Evolutionary conservation across 345 rosid species (phyloP).

Genomic region (Zanthoxylum bungeanum): DNA sequence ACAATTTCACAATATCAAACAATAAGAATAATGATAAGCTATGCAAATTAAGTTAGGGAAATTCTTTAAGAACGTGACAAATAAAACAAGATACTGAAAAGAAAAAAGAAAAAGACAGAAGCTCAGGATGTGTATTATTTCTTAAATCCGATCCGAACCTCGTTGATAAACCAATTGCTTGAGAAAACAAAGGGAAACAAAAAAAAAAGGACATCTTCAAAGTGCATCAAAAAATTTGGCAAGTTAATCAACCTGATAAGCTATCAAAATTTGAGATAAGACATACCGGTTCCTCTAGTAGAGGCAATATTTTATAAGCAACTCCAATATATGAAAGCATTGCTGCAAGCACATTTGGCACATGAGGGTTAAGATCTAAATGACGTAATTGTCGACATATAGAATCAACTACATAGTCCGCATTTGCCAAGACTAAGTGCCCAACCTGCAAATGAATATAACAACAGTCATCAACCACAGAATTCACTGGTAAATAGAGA

Average conservation of each 20-base stretch:
- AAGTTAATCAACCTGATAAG: conserved; percentile 1
- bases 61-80: background rate
- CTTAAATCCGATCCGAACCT: background rate
- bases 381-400: conserved; percentile 86
- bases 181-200: background rate
- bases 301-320: conserved; percentile 70
- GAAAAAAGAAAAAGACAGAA: background rate
- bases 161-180: background rate
- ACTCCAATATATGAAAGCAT: conserved; percentile 93
- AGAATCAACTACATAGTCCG: conserved; percentile 88
- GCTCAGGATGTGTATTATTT: background rate
- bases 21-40: conserved; percentile 2
- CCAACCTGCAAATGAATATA: conserved; percentile 59
- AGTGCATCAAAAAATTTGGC: background rate
- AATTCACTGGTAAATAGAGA: conserved; percentile 13
- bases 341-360: conserved; percentile 91
- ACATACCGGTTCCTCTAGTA: conserved; percentile 89
- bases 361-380: conserved; percentile 83
- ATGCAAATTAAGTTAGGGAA: background rate
- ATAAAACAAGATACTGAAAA: background rate
- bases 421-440: conserved; percentile 82
- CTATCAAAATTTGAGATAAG: background rate
- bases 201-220: background rate
- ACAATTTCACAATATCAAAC: conserved; percentile 17
- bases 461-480: conserved; percentile 2